Conservation (phyloP, 225 moss, liverwort and hornwort species). For the Thuidium tamariscinum region DNA sequence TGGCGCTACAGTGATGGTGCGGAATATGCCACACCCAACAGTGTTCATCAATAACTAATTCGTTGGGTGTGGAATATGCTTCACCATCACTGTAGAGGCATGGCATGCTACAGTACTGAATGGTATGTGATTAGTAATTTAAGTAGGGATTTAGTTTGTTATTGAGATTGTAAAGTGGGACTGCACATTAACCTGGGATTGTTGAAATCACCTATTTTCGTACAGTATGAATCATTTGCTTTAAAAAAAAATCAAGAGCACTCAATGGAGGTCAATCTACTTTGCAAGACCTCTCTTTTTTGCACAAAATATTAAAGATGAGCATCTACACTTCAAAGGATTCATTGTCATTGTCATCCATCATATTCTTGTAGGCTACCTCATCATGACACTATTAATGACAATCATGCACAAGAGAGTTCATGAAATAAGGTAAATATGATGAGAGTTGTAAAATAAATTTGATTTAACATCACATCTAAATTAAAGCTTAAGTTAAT, state of each 20-base stretch:
- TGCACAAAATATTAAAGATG: not conserved
- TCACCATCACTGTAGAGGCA: too few species aligned
- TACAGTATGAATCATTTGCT: not conserved
- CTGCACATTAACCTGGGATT: accelerated
- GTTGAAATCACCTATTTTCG: not conserved
- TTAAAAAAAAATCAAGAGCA: not conserved
- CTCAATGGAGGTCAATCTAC: not conserved
- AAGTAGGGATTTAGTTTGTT: too few species aligned
- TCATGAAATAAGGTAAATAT: not conserved
- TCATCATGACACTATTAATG: accelerated
- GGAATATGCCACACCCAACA: too few species aligned
- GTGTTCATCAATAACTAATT: too few species aligned
- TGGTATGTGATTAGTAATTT: too few species aligned
- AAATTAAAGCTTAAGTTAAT: not conserved
- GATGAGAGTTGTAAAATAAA: not conserved
- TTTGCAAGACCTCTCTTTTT: not conserved
- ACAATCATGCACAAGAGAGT: too few species aligned
- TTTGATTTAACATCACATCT: not conserved
- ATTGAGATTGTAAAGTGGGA: not conserved
- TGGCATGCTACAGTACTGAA: too few species aligned
- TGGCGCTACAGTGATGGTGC: too few species aligned
- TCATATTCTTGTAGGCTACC: accelerated
- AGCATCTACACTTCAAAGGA: not conserved
- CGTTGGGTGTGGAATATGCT: too few species aligned
- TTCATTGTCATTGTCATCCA: accelerated